Conservation (phyloP, 1,284 basidiomycete species). For the Porodaedalea pini region DNA sequence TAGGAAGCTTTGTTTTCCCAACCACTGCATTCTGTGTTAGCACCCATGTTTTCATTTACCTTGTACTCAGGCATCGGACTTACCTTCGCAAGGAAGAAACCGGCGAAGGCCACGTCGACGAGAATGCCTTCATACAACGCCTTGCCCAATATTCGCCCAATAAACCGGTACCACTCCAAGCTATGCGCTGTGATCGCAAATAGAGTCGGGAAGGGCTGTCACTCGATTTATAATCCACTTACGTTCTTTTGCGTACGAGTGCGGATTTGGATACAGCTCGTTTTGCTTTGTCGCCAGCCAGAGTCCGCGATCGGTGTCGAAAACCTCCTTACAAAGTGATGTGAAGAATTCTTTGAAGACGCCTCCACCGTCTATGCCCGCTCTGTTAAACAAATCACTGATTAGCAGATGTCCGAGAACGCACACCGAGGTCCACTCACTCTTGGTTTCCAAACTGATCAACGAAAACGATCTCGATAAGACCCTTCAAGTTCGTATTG, state of each 20-base stretch:
- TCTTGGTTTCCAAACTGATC: conserved; percentile 87
- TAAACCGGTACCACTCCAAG: conserved; percentile 91
- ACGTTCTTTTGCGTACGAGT: conserved; percentile 84
- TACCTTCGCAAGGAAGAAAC: conserved; percentile 91
- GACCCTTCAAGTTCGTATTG: conserved; percentile 74
- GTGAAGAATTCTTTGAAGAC: conserved; percentile 99
- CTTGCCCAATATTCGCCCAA: conserved; percentile 92
- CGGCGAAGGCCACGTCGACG: conserved; percentile 93
- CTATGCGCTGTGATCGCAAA: conserved; percentile 57
- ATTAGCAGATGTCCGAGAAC: conserved; percentile 14
- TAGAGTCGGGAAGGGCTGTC: not conserved
- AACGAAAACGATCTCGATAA: conserved; percentile 85
- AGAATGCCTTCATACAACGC: conserved; percentile 97
- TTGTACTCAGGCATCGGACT: conserved; percentile 26
- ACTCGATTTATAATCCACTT: conserved; percentile 29
- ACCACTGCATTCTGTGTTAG: conserved; percentile 55
- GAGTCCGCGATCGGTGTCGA: conserved; percentile 90
- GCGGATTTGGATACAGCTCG: conserved; percentile 93
- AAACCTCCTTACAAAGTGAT: conserved; percentile 86
- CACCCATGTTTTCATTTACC: conserved; percentile 25
- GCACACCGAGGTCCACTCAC: conserved; percentile 40
- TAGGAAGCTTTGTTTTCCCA: conserved; percentile 82
- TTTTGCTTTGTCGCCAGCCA: conserved; percentile 91
- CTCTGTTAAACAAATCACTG: conserved; percentile 40
- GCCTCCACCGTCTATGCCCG: conserved; percentile 93